Conservation (phyloP, 2,329 filamentous ascomycete genomes). For the Fragosphaeria purpurea region DNA sequence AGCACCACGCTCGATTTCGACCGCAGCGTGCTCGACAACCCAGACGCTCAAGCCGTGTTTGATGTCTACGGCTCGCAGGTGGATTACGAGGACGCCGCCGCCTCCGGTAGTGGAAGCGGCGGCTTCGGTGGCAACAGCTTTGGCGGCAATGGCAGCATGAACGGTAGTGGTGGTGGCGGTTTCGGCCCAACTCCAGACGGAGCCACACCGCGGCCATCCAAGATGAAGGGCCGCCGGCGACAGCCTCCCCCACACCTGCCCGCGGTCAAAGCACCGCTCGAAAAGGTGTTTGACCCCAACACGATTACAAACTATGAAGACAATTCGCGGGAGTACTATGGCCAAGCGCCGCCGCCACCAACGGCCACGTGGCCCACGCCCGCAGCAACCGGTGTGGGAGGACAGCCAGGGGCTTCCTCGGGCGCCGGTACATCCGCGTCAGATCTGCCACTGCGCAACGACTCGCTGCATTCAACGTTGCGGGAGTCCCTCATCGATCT, state of each 20-base stretch:
- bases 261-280: constrained; percentile 47
- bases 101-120: constrained; percentile 30
- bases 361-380: constrained; percentile 17
- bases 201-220: constrained; percentile 40
- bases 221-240: constrained; percentile 39
- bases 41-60: constrained; percentile 48
- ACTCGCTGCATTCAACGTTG: constrained; percentile 42
- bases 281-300: constrained; percentile 57
- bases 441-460: constrained; percentile 50
- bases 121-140: constrained; percentile 23
- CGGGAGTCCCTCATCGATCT: constrained; percentile 56
- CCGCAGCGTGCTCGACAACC: constrained; percentile 41
- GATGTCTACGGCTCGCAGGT: constrained; percentile 47
- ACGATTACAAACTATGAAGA: constrained; percentile 56
- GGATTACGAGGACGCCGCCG: constrained; percentile 30
- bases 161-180: constrained; percentile 23
- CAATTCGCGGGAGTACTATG: constrained; percentile 52
- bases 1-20: constrained; percentile 57
- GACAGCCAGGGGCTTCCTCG: no score
- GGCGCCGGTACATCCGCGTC: constrained; percentile 22
- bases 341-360: constrained; percentile 31
- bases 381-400: constrained; percentile 10
- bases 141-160: constrained; percentile 9
- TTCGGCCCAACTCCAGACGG: background rate
- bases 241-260: constrained; percentile 49